Percentiles rank a stretch among this genome's conserved stretches.
Evolutionary conservation across 2,329 filamentous ascomycete species (phyloP).

Genomic region (Pochonia chlamydosporia): DNA sequence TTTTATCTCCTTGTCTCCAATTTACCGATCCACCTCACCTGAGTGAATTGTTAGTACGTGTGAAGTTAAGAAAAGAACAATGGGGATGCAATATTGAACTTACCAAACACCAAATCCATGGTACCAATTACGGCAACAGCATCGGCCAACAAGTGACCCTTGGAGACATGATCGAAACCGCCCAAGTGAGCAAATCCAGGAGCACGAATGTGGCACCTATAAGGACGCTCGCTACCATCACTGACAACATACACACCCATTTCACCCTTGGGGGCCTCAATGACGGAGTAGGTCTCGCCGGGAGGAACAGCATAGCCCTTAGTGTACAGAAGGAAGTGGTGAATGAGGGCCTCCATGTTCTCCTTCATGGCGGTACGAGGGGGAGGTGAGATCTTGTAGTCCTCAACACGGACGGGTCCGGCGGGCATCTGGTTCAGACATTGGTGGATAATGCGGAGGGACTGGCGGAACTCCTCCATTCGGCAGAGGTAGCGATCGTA

Average conservation of each 20-base stretch:
- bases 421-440: slow-evolving; percentile 98
- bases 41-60: background rate
- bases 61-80: background rate
- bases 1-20: slow-evolving; percentile 14
- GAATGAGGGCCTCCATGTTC: slow-evolving; percentile 99
- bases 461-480: slow-evolving; percentile 99
- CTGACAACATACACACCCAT: slow-evolving; percentile 98
- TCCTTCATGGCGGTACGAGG: slow-evolving; percentile 99
- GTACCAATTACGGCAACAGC: slow-evolving; percentile 92
- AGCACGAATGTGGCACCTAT: slow-evolving; percentile 94
- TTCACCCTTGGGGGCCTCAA: slow-evolving; percentile 99
- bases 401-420: slow-evolving; percentile 89
- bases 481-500: slow-evolving; percentile 98
- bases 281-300: slow-evolving; percentile 95
- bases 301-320: slow-evolving; percentile 97
- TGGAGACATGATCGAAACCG: slow-evolving; percentile 88
- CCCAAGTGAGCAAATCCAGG: slow-evolving; percentile 93
- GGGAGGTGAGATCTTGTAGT: slow-evolving; percentile 96
- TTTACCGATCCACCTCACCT: slow-evolving; percentile 59
- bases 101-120: slow-evolving; percentile 86
- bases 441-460: slow-evolving; percentile 95
- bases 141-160: slow-evolving; percentile 91
- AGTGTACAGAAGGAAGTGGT: slow-evolving; percentile 98
- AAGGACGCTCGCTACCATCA: slow-evolving; percentile 92
- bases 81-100: slow-evolving; percentile 23